Percentiles rank a stretch among this genome's conserved stretches.
phyloP scores from a whole-genome alignment of 2,329 filamentous ascomycete species.

The Fusarium citri region DNA sequence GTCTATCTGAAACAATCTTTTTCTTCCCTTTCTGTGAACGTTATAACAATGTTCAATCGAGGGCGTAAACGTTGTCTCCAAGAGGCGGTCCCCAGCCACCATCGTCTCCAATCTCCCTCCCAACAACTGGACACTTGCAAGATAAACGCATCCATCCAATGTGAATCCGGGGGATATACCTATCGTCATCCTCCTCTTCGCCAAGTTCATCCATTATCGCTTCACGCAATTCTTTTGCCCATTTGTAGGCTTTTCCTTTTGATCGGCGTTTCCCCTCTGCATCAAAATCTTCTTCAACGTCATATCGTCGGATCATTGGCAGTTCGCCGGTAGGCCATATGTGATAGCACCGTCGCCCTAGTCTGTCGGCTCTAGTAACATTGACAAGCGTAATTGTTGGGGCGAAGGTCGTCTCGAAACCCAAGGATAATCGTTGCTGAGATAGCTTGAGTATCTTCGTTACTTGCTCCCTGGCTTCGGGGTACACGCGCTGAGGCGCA shows the following conservation, averaged over 20 bases:
- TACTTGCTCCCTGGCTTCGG: neutral
- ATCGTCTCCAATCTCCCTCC: neutral
- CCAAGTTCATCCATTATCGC: neutral
- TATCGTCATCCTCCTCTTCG: neutral
- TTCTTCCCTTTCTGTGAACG: too few relatives aligned
- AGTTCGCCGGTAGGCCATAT: neutral
- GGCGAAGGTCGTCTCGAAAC: neutral
- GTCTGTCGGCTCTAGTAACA: fast-evolving
- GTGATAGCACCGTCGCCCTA: neutral
- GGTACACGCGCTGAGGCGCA: neutral
- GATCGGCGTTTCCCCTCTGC: neutral
- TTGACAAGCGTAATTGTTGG: neutral
- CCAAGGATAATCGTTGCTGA: neutral
- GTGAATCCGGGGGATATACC: neutral
- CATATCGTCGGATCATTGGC: neutral
- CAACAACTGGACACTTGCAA: neutral
- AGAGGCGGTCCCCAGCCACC: neutral
- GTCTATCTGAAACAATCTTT: too few relatives aligned
- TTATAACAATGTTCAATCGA: too few relatives aligned
- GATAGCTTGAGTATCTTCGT: neutral
- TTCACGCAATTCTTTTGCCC: neutral
- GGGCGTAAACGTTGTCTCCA: too few relatives aligned
- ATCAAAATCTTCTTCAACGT: fast-evolving
- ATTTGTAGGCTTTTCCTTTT: neutral
- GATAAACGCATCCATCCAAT: neutral